Percentiles rank a stretch among this genome's conserved stretches.
Conservation (phyloP, 805 yeast species). For the Wickerhamiella allomyrinae region DNA sequence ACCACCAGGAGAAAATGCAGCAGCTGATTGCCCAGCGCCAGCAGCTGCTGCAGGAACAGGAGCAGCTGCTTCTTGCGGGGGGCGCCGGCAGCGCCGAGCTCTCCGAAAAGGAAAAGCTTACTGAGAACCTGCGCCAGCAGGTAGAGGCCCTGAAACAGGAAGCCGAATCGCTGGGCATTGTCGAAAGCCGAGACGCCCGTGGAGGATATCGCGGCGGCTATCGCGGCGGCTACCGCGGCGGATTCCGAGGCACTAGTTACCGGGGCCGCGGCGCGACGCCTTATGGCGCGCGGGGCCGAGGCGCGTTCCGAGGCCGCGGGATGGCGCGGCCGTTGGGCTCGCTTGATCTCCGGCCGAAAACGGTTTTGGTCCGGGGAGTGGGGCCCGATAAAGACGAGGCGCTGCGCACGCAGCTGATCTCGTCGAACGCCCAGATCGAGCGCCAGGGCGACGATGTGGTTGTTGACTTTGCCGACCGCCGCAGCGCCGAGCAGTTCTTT, state of each 20-base stretch:
- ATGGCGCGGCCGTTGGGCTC: conserved; percentile 17
- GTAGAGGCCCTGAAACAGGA: conserved; percentile 24
- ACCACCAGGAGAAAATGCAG: conserved; percentile 23
- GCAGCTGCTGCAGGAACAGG: conserved; percentile 26
- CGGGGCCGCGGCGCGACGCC: conserved; percentile 1
- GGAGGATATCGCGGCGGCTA: conserved; percentile 6
- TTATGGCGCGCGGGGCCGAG: conserved; percentile 11
- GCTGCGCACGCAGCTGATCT: conserved; percentile 20
- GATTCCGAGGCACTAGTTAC: too few relatives aligned
- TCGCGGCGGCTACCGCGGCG: conserved; percentile 3
- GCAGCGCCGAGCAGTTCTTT: conserved; percentile 27
- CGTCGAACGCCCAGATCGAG: conserved; percentile 11
- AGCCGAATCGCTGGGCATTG: conserved; percentile 22
- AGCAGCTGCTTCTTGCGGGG: conserved; percentile 23
- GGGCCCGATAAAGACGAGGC: conserved; percentile 23
- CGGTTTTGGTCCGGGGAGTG: conserved; percentile 24
- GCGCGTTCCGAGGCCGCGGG: conserved; percentile 14
- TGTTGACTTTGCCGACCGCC: conserved; percentile 24
- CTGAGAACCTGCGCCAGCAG: conserved; percentile 23
- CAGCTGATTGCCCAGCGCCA: conserved; percentile 26
- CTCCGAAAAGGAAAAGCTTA: conserved; percentile 11
- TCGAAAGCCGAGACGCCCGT: conserved; percentile 4
- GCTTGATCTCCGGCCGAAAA: conserved; percentile 28
- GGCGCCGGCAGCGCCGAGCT: conserved; percentile 18
- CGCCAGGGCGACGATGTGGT: conserved; percentile 12